Conservation (phyloP, 2,329 filamentous ascomycete genomes). For the Monilinia fructigena region DNA sequence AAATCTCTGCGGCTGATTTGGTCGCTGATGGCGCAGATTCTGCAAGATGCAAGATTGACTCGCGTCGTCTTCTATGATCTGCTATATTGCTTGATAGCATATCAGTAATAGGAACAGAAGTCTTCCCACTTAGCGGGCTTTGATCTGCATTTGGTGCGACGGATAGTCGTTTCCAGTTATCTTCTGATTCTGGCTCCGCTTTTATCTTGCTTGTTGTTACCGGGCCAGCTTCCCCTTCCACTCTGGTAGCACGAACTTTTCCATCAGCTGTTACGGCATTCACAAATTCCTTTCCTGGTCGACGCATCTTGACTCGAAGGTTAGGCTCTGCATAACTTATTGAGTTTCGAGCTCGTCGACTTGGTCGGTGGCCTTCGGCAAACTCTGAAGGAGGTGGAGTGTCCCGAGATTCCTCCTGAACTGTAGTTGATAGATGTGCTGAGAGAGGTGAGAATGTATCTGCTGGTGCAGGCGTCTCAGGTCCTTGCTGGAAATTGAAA, state of each 20-base stretch:
- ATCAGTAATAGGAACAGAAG: conserved; percentile 25
- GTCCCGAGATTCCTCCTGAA: conserved; percentile 43
- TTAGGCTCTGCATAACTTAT: conserved; percentile 84
- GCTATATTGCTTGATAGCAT: conserved; percentile 35
- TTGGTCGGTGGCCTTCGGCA: conserved; percentile 61
- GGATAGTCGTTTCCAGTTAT: conserved; percentile 37
- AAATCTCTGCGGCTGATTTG: conserved; percentile 36
- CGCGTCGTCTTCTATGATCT: conserved; percentile 39
- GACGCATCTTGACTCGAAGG: conserved; percentile 77
- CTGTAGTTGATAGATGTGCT: conserved; percentile 45
- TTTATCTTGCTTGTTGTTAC: conserved; percentile 32
- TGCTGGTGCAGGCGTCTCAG: conserved; percentile 44
- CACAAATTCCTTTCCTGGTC: conserved; percentile 72
- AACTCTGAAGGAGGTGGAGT: conserved; percentile 57
- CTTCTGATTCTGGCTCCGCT: conserved; percentile 35
- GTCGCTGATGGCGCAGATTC: conserved; percentile 31
- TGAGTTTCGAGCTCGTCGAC: conserved; percentile 63
- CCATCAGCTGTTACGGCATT: conserved; percentile 70
- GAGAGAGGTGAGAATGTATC: conserved; percentile 50
- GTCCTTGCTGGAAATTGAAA: conserved; percentile 40
- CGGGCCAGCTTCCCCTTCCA: conserved; percentile 30
- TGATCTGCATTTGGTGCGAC: conserved; percentile 35
- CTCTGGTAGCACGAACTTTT: conserved; percentile 42
- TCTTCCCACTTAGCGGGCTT: conserved; percentile 39
- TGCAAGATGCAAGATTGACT: conserved; percentile 36